phyloP scores from a whole-genome alignment of 2,329 filamentous ascomycete genomes.

The Colletotrichum sansevieriae region DNA sequence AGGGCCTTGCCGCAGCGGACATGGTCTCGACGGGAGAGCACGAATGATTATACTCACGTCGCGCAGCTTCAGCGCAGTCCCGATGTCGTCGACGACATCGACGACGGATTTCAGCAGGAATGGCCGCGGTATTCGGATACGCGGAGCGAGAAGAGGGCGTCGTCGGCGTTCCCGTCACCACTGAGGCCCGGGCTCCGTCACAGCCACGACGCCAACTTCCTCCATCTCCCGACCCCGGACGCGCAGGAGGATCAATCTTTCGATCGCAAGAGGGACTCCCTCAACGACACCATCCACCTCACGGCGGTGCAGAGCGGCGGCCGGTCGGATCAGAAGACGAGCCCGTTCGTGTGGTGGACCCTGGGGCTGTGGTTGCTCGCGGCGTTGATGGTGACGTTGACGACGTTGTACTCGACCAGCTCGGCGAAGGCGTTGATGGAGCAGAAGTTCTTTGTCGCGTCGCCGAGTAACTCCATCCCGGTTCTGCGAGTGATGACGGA shows the following conservation, averaged over 20 bases:
- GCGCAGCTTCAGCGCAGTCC: too few relatives aligned
- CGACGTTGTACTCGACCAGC: constrained; percentile 34
- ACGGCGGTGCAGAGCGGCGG: neutral
- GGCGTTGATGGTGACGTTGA: constrained; percentile 29
- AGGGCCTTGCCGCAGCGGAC: neutral
- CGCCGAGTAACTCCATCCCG: constrained; percentile 27
- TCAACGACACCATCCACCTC: constrained; percentile 20
- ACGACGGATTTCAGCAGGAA: constrained; percentile 11
- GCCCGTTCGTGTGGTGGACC: constrained; percentile 36
- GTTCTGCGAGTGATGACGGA: constrained; percentile 36
- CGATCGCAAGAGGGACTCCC: neutral
- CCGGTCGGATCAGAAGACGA: neutral
- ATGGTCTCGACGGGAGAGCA: constrained; percentile 6
- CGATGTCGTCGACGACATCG: neutral
- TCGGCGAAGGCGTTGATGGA: constrained; percentile 37
- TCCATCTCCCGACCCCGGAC: constrained; percentile 29
- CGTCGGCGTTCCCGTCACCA: constrained; percentile 11
- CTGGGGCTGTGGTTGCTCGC: constrained; percentile 25
- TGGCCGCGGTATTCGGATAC: neutral
- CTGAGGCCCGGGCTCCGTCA: neutral
- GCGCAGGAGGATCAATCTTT: constrained; percentile 1
- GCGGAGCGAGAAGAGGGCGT: neutral
- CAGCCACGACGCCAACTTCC: neutral
- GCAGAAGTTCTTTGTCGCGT: constrained; percentile 30
- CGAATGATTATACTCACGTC: neutral